Base-by-base conservation (phyloP, 148 eudicot species). In the Persicaria tinctoria region DNA sequence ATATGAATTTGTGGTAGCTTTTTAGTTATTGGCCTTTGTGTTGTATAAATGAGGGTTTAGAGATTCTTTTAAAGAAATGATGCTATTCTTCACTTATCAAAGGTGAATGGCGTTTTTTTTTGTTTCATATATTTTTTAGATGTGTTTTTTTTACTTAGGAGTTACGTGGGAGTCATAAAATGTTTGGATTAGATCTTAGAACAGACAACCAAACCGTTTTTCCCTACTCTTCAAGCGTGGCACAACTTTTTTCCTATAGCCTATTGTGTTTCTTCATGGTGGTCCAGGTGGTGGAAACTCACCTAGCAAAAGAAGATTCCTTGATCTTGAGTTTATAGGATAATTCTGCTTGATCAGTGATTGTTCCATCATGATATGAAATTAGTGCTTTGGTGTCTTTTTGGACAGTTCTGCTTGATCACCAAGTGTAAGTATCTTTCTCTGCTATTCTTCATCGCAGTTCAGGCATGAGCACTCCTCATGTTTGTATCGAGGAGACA, bases 251-350 rank as follows among this genome's bases (percentile, higher is more conserved):
- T 4, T 68, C 48, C 9, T 89, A 87, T 92, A 95, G 99, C 96
- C 99, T 49, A 97, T 90, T 78, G 85, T 92, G 62, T 95, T 95
- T 84, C 91, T 95, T 76, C 99, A 95, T 89, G 99, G 99, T 57
- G 99, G 99, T 57, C 99, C 99, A 74, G 99, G 99, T 60, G 99
- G 99, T 78, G 96, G 99, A 66, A 95, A 97, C 44, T 84, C 99
- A 63, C 96, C 99, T 6, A 86, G 85, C 80, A 95, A 95, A 79
- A 83, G 97, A 75, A 89, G 80, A 74, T 95, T 95, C 80, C 92
- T 95, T 75, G 99, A 95, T 83, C 97, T 97, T 63, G 85, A 85
- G 41, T 95, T 84, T 95, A 95, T 79, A 82, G 97, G 77, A 95
- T 95, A 45, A 82, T 95, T 81, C 85, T 95, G 27, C 87, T 92